phyloP scores from a whole-genome alignment of 352 stramenopile genomes.

The Phytophthora quininea region DNA sequence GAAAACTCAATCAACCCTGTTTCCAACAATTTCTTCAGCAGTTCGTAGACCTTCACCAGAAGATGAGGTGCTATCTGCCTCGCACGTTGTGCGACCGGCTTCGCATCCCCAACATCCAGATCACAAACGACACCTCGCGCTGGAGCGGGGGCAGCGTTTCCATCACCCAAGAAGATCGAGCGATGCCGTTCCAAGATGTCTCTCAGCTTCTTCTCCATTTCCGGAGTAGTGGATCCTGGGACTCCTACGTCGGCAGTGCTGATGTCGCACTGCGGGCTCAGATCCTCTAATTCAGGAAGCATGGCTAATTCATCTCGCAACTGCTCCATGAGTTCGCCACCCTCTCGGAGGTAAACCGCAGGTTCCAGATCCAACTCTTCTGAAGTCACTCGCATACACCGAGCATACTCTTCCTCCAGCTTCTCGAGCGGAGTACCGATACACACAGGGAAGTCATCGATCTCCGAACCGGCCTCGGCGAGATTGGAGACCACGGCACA shows the following conservation, averaged over 20 bases:
- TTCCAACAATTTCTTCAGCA: slow-evolving; percentile 3
- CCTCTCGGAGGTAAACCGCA: slow-evolving; percentile 8
- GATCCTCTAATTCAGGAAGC: slow-evolving; percentile 1
- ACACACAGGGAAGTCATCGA: neutral
- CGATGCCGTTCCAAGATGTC: neutral
- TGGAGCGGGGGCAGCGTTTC: neutral
- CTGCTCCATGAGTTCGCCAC: slow-evolving; percentile 2
- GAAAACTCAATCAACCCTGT: slow-evolving; percentile 4
- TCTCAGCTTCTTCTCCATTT: neutral
- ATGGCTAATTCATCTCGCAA: neutral
- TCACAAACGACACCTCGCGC: slow-evolving; percentile 7
- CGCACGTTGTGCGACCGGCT: neutral
- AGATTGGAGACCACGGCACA: neutral
- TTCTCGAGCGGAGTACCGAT: neutral
- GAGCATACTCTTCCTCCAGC: neutral
- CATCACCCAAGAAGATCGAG: neutral
- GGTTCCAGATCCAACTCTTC: slow-evolving; percentile 2
- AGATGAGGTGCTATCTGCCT: neutral
- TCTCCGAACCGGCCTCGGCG: neutral
- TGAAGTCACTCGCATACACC: neutral
- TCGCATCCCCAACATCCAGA: slow-evolving; percentile 2
- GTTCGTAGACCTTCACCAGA: neutral
- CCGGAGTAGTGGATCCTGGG: neutral
- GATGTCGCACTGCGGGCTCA: neutral
- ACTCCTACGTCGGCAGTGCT: neutral